Conservation (phyloP, 2,329 filamentous ascomycete species). For the Aspergillus fumigatiaffinis region DNA sequence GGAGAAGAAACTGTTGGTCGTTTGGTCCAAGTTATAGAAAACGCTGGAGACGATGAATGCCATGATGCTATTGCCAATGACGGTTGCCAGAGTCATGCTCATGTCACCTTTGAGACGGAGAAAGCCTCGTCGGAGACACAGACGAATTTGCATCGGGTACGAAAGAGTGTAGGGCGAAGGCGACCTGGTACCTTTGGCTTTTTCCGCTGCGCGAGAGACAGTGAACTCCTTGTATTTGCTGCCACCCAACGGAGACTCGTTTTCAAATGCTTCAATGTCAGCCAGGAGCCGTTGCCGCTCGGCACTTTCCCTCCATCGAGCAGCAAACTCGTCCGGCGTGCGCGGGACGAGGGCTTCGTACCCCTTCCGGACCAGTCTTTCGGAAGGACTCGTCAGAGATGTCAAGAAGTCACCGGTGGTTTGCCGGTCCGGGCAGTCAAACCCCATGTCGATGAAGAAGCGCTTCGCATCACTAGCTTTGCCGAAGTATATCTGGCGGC, state of each 20-base stretch:
- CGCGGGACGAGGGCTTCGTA: constrained; percentile 61
- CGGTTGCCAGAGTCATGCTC: constrained; percentile 63
- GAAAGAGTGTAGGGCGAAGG: constrained; percentile 80
- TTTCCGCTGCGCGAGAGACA: constrained; percentile 37
- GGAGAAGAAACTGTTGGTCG: constrained; percentile 68
- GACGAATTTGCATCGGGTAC: constrained; percentile 66
- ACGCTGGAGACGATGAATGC: constrained; percentile 72
- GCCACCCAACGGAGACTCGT: constrained; percentile 32
- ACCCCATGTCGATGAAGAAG: constrained; percentile 68
- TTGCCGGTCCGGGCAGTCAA: constrained; percentile 62
- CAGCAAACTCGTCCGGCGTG: constrained; percentile 65
- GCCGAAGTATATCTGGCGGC: constrained; percentile 72
- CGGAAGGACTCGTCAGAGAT: constrained; percentile 60
- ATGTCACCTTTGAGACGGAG: constrained; percentile 70
- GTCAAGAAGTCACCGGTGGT: constrained; percentile 68
- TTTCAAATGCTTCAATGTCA: constrained; percentile 39
- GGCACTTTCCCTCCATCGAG: constrained; percentile 50
- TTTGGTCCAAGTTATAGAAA: constrained; percentile 68
- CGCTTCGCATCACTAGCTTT: constrained; percentile 54
- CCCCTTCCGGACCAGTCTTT: constrained; percentile 53
- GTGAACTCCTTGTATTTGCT: constrained; percentile 34
- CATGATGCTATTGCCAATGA: constrained; percentile 65
- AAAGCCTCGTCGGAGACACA: constrained; percentile 78
- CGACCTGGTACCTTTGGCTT: constrained; percentile 47
- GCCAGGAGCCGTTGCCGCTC: constrained; percentile 40